A percentile compares a stretch with the other conserved stretches of the same genome.
Evolutionary conservation across 1,139 yeast genomes (phyloP).

Genomic region (Saccharomyces hybrid): DNA sequence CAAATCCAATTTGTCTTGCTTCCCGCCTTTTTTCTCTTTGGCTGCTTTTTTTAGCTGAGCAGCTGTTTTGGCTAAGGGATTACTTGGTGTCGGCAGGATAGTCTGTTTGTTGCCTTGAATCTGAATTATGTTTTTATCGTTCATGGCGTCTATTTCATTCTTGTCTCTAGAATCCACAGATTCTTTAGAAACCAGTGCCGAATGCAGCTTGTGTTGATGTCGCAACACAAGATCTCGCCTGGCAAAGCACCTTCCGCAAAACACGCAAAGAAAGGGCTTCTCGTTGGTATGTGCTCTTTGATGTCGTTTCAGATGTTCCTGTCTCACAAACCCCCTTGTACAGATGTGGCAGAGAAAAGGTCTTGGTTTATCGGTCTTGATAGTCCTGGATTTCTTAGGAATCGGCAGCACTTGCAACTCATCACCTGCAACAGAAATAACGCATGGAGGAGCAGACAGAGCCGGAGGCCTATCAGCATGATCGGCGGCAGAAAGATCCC

Average conservation of each 20-base stretch:
- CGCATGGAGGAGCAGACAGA: background rate
- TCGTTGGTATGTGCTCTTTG: constrained; percentile 94
- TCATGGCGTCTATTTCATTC: constrained; percentile 3
- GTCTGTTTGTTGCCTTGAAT: constrained; percentile 35
- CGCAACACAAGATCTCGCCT: constrained; percentile 83
- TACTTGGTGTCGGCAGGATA: constrained; percentile 31
- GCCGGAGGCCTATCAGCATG: background rate
- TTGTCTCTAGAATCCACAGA: constrained; percentile 9
- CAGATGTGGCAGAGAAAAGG: constrained; percentile 65
- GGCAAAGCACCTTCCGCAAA: constrained; percentile 92
- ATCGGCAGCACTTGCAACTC: constrained; percentile 45
- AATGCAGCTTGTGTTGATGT: constrained; percentile 91
- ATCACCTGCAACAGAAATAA: background rate
- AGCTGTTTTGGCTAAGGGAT: constrained; percentile 23
- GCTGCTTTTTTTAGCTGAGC: constrained; percentile 25
- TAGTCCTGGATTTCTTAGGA: constrained; percentile 76
- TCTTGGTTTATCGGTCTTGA: constrained; percentile 50
- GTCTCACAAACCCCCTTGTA: constrained; percentile 90
- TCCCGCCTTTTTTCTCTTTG: constrained; percentile 2
- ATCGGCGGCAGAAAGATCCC: background rate
- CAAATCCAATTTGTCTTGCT: background rate
- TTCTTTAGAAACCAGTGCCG: constrained; percentile 36
- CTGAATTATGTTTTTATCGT: constrained; percentile 30
- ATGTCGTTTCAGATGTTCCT: constrained; percentile 89
- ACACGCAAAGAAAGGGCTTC: constrained; percentile 93